These are phyloP conservation scores for Pistacia integerrima DNA, from an alignment of 345 rosid genomes.

Conservation along the genomic window DNA sequence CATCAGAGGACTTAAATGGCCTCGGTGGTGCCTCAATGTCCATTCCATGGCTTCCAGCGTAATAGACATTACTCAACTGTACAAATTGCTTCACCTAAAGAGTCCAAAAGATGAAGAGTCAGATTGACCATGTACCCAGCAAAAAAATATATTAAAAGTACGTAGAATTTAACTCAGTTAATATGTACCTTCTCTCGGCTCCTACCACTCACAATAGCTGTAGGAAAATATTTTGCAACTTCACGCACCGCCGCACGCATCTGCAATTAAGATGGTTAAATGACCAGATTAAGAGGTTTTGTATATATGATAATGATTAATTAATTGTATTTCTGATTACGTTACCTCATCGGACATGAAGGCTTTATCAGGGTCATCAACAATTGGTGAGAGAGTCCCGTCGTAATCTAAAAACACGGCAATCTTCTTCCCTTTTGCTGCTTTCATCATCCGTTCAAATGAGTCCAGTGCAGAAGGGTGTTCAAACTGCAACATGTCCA, in stretches of 20 bases:
- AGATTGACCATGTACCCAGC: neutral
- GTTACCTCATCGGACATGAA: constrained; percentile 65
- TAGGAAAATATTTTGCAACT: constrained; percentile 56
- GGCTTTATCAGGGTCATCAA: constrained; percentile 61
- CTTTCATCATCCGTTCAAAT: constrained; percentile 48
- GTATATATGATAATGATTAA: no score
- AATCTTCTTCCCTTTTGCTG: constrained; percentile 50
- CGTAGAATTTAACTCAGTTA: no score
- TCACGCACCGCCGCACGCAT: constrained; percentile 68
- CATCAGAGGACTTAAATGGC: constrained; percentile 20
- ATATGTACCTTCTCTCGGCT: constrained; percentile 57
- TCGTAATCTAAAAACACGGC: constrained; percentile 69
- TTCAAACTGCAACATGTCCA: constrained; percentile 33
- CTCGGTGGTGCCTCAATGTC: constrained; percentile 39
- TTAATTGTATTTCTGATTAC: neutral
- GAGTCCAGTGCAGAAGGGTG: constrained; percentile 60
- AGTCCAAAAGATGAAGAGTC: neutral
- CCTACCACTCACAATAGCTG: constrained; percentile 68
- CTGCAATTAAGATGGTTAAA: constrained; percentile 24
- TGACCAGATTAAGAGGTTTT: neutral
- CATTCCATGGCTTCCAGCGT: constrained; percentile 59
- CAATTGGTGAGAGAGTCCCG: constrained; percentile 76
- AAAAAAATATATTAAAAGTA: neutral
- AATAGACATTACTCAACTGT: constrained; percentile 34
- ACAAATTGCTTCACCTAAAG: constrained; percentile 44